Evolutionary conservation across 345 rosid genomes (phyloP).

Genomic region (Eucalyptus leucophloia): DNA sequence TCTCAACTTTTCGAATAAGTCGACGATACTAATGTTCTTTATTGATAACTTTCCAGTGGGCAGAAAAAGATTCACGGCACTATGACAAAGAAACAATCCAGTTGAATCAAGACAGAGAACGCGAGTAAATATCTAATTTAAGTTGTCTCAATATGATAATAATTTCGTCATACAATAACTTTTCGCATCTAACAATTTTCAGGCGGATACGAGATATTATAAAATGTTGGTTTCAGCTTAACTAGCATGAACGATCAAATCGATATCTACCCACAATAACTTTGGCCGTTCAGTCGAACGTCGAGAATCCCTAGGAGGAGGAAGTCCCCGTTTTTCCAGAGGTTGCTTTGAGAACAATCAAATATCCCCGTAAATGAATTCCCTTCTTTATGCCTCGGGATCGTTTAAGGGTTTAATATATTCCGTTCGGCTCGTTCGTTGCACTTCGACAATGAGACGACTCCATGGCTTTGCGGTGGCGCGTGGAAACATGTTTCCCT

Average conservation of each 20-base stretch:
- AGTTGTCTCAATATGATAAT: not conserved
- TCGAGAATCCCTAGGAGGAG: conserved; percentile 24
- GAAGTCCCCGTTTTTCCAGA: conserved; percentile 21
- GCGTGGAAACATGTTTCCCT: not conserved
- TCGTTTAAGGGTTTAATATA: conserved; percentile 12
- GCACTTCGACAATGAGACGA: not conserved
- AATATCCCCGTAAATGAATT: conserved; percentile 1
- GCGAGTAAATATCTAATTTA: not conserved
- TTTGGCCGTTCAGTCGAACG: conserved; percentile 11
- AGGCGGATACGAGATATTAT: not conserved
- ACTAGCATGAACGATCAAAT: not conserved
- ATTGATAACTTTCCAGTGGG: not conserved
- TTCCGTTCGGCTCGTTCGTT: not conserved
- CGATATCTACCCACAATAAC: not conserved
- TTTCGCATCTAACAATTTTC: not conserved
- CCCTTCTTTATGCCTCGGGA: conserved; percentile 21
- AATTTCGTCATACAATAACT: not conserved
- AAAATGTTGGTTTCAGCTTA: not conserved
- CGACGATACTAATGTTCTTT: not conserved
- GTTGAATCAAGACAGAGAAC: not conserved
- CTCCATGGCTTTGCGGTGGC: not conserved
- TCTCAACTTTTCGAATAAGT: not conserved
- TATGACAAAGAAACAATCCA: not conserved
- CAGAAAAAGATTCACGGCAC: not conserved
- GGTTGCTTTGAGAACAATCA: conserved; percentile 42